Evolutionary conservation across 2,329 filamentous ascomycete genomes (phyloP), one percentile per base, ranked within the genome.

Genomic region (Graphilbum sp.): DNA sequence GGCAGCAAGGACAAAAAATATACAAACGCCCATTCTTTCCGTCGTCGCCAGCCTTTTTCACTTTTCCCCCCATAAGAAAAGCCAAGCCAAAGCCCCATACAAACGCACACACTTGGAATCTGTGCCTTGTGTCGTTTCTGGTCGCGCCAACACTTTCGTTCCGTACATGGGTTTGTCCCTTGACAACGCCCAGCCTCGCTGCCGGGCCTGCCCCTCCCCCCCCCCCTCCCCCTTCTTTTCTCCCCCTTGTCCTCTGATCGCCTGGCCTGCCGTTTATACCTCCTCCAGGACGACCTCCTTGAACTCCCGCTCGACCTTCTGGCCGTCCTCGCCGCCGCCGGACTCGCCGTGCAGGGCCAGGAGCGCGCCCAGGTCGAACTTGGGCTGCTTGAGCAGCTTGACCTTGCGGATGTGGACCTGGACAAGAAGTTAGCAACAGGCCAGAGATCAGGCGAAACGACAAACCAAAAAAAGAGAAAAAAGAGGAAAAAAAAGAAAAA

Each of bases 361-460:
- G 53, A 98, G 77, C 54, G 84, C 81, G 66, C 90, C 90, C 50
- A 98, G 81, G 61, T 98, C 90, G 72, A 98, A 96, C 76, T 98
- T 98, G 60, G 90, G 90, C 51, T 79, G 66, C 80, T 98, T 98
- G 54, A 98, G 74, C 54, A 98, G 83, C 80, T 98, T 98, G 59
- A 98, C 88, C 79, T 98, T 98, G 68, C 90, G 87, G 67, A 98
- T 94, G 75, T 98, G 90, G 58, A 96, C 87, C 87, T 96, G 54
- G 30, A 37, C 3, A 16, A 8, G 27, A n/a, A n/a, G n/a, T n/a
- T n/a, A n/a, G n/a, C n/a, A n/a, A n/a, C n/a, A n/a, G n/a, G n/a
- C n/a, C n/a, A n/a, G n/a, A n/a, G n/a, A n/a, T n/a, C n/a, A n/a
- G n/a, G n/a, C n/a, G n/a, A n/a, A n/a, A n/a, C n/a, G n/a, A n/a